Evolutionary conservation across 306 rosid genomes (phyloP).

Genomic region (Lupinus albus): DNA sequence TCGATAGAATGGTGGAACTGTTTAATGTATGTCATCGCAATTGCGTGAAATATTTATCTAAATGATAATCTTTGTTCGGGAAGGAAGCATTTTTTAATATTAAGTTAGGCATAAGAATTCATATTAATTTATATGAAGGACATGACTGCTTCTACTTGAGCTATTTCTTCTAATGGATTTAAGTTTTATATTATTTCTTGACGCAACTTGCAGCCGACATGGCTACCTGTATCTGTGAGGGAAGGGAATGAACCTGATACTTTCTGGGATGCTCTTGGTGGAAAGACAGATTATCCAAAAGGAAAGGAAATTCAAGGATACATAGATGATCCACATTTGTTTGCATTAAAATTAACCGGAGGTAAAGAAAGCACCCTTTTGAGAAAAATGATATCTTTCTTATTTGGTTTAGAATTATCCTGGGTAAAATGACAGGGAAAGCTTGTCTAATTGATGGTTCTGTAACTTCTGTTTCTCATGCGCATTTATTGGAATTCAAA

Average conservation of each 20-base stretch:
- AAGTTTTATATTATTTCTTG: conserved; percentile 30
- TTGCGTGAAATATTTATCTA: neutral
- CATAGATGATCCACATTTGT: conserved; percentile 80
- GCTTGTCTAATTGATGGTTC: conserved; percentile 63
- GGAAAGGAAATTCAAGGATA: conserved; percentile 73
- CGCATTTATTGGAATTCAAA: conserved; percentile 50
- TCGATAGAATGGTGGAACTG: conserved; percentile 79
- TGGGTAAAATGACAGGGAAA: conserved; percentile 59
- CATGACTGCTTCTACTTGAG: conserved; percentile 7
- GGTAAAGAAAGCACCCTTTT: conserved; percentile 60
- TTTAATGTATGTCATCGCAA: conserved; percentile 63
- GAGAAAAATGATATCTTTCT: conserved; percentile 50
- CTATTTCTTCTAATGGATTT: conserved; percentile 19
- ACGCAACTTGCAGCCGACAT: conserved; percentile 64
- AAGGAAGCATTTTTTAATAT: conserved; percentile 20
- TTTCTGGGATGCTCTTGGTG: conserved; percentile 81
- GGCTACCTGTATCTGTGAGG: conserved; percentile 82
- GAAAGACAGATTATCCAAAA: conserved; percentile 72
- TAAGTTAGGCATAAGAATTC: conserved; percentile 18
- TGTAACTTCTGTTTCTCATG: conserved; percentile 79
- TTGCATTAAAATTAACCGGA: conserved; percentile 61
- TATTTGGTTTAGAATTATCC: conserved; percentile 62
- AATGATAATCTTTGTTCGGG: neutral
- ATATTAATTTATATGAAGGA: conserved; percentile 5
- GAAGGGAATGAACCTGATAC: conserved; percentile 88